Conservation (phyloP, 345 rosid species). For the Dipteronia dyeriana region DNA sequence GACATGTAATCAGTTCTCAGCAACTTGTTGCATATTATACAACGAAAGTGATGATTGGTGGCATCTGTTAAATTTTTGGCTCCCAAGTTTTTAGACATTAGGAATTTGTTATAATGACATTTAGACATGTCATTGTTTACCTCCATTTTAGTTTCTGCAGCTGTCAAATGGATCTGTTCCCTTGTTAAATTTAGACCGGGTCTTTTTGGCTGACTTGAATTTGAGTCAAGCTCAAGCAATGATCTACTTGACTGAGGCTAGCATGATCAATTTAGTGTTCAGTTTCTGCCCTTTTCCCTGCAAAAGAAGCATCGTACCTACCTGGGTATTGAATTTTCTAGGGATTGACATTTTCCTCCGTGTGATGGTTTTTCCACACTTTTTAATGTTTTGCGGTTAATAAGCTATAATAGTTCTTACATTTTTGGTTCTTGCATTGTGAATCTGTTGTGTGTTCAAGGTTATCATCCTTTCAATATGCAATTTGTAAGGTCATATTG, state of each 20-base stretch:
- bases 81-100: slow-evolving; percentile 2
- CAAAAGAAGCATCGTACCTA: background rate
- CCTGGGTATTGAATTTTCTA: background rate
- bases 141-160: background rate
- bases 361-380: background rate
- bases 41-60: background rate
- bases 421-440: background rate
- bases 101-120: background rate
- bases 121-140: background rate
- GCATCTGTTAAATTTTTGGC: background rate
- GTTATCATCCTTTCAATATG: background rate
- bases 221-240: background rate
- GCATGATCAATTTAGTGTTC: background rate
- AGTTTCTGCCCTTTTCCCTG: background rate
- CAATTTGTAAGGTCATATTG: background rate
- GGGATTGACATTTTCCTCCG: background rate
- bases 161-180: background rate
- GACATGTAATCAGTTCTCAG: background rate
- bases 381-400: background rate
- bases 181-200: background rate
- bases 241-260: background rate
- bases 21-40: background rate
- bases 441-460: background rate
- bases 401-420: background rate
- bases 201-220: background rate